Evolutionary conservation across 164 flowering plant genomes (phyloP).

Genomic region (Protea cynaroides): DNA sequence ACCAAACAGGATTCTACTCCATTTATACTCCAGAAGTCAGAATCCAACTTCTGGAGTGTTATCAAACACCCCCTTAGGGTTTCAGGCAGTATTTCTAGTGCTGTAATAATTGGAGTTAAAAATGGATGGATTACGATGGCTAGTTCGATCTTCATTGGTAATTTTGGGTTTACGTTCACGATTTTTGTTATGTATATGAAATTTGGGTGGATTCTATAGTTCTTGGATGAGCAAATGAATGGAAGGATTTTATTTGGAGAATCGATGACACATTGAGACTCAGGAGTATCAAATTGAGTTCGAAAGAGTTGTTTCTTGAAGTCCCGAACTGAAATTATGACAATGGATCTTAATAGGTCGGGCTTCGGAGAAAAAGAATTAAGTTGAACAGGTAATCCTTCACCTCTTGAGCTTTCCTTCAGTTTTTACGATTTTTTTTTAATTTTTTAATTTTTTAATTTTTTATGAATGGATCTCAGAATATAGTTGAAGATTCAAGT

Average conservation of each 20-base stretch:
- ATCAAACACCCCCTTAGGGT: too few relatives aligned
- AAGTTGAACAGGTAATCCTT: conserved; percentile 67
- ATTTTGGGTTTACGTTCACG: conserved; percentile 12
- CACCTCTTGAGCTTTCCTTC: background rate
- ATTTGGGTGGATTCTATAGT: conserved; percentile 10
- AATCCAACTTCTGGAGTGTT: too few relatives aligned
- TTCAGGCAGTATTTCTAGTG: background rate
- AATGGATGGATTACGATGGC: conserved; percentile 9
- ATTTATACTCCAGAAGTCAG: too few relatives aligned
- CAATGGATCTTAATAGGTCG: conserved; percentile 54
- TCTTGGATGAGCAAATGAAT: conserved; percentile 20
- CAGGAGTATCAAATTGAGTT: conserved; percentile 13
- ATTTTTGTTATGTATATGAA: background rate
- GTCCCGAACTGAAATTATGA: conserved; percentile 55
- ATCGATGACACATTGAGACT: conserved; percentile 21
- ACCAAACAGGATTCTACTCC: too few relatives aligned
- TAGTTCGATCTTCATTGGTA: background rate
- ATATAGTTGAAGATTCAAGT: too few relatives aligned
- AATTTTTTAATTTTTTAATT: background rate
- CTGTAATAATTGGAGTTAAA: background rate
- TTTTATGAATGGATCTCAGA: too few relatives aligned
- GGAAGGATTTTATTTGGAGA: conserved; percentile 30
- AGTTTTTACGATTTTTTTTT: too few relatives aligned
- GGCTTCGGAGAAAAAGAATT: conserved; percentile 73
- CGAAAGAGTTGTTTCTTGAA: conserved; percentile 19